A percentile compares a stretch with the other conserved stretches of the same genome.
phyloP scores from a whole-genome alignment of 352 stramenopile species.

The Pythium plurisporium region DNA sequence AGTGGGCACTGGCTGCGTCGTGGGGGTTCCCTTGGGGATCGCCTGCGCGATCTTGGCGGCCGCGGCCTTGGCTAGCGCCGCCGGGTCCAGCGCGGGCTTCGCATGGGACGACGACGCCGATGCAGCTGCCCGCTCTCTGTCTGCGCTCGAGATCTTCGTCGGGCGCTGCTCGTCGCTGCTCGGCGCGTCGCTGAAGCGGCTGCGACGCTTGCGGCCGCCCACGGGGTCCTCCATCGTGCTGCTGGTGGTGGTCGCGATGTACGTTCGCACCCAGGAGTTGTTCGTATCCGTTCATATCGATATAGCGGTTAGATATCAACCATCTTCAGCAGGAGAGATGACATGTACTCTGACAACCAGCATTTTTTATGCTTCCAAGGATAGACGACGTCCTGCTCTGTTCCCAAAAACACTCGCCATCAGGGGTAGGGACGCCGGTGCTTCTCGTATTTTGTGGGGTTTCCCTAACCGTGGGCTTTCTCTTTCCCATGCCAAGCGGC shows the following conservation, averaged over 20 bases:
- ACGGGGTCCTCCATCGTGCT: constrained; percentile 18
- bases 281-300: constrained; percentile 2
- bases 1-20: not conserved
- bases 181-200: constrained; percentile 73
- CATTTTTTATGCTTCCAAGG: no score
- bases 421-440: not conserved
- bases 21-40: constrained; percentile 27
- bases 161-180: constrained; percentile 7
- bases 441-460: not conserved
- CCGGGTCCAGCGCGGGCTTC: constrained; percentile 34
- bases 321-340: no score
- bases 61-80: constrained; percentile 59
- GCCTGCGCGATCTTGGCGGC: constrained; percentile 66
- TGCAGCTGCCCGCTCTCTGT: not conserved
- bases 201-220: constrained; percentile 68
- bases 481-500: not conserved
- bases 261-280: not conserved
- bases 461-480: not conserved
- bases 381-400: not conserved
- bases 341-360: no score
- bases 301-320: no score
- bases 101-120: constrained; percentile 14
- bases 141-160: constrained; percentile 15
- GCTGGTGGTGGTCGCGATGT: constrained; percentile 3
- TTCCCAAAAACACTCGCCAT: not conserved